phyloP scores from a whole-genome alignment of 176 grass and related monocot genomes.

The Hyparrhenia diplandra region DNA sequence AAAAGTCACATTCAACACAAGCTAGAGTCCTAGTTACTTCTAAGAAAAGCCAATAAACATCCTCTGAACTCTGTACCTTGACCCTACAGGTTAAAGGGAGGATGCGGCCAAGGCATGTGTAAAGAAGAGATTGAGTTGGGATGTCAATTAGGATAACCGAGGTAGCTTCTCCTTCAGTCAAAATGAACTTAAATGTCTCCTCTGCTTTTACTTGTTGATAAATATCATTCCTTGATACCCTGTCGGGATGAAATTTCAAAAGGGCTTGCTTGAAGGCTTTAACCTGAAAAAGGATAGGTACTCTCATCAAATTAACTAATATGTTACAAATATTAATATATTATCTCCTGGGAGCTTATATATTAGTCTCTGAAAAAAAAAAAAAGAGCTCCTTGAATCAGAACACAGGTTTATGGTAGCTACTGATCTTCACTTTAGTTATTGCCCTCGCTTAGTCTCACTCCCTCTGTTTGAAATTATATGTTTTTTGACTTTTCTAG shows the following conservation, averaged over 20 bases:
- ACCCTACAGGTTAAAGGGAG: background rate
- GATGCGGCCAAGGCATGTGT: background rate
- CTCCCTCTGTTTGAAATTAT: background rate
- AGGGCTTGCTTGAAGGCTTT: slow-evolving; percentile 86
- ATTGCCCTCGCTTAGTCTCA: background rate
- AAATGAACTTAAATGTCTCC: slow-evolving; percentile 97
- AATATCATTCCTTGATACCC: slow-evolving; percentile 67
- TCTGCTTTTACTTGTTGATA: slow-evolving; percentile 84
- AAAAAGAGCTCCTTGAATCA: background rate
- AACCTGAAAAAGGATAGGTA: slow-evolving; percentile 48
- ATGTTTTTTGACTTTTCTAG: background rate
- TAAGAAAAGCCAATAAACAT: slow-evolving; percentile 12
- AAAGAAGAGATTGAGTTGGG: background rate
- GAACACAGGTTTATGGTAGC: background rate
- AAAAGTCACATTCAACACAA: background rate
- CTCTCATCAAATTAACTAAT: slow-evolving; percentile 2
- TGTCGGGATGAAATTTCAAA: slow-evolving; percentile 89
- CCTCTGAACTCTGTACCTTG: background rate
- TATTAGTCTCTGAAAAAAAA: background rate
- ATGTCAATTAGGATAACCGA: slow-evolving; percentile 17
- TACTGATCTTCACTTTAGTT: background rate
- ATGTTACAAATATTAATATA: too few relatives aligned
- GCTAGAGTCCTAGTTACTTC: slow-evolving; percentile 18
- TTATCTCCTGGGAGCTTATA: too few relatives aligned
- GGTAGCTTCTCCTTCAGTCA: slow-evolving; percentile 77